phyloP scores from a whole-genome alignment of 495 filamentous ascomycete genomes.

The Xylaria intraflava region DNA sequence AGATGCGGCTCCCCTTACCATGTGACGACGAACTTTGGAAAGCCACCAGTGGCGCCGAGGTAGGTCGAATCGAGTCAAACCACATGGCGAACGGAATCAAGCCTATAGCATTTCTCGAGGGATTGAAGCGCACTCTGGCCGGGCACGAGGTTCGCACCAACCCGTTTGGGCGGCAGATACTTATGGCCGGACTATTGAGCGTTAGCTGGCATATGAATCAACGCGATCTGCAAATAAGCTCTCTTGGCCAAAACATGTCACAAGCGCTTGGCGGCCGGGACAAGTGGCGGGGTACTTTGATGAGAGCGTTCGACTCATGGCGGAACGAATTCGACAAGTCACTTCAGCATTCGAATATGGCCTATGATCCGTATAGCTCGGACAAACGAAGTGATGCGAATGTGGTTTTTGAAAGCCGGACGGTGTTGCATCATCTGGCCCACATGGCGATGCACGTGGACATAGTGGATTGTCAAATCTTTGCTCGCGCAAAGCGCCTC shows the following conservation, averaged over 20 bases:
- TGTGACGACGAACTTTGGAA: constrained; percentile 95
- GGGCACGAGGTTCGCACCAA: constrained; percentile 85
- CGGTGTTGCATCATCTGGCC: constrained; percentile 84
- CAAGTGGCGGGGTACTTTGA: constrained; percentile 85
- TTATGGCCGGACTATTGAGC: constrained; percentile 90
- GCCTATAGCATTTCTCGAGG: constrained; percentile 83
- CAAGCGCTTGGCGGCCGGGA: constrained; percentile 82
- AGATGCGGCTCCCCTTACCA: constrained; percentile 85
- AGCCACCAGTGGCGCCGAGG: constrained; percentile 81
- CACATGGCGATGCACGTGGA: constrained; percentile 99
- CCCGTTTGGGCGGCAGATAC: constrained; percentile 86
- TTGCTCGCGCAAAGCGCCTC: constrained; percentile 75
- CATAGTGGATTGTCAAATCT: constrained; percentile 95
- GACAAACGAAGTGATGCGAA: constrained; percentile 56
- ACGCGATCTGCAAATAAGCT: constrained; percentile 87
- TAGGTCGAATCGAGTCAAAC: constrained; percentile 77
- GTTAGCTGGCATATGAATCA: constrained; percentile 99
- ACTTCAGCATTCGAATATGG: constrained; percentile 43
- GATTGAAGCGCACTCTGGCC: constrained; percentile 83
- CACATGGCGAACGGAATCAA: constrained; percentile 78
- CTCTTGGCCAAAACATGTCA: constrained; percentile 63
- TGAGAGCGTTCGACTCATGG: constrained; percentile 91
- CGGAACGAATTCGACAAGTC: constrained; percentile 87
- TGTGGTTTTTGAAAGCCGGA: constrained; percentile 77
- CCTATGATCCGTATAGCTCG: constrained; percentile 41